Conservation (phyloP, 129 eudicot species). For the Lonicera japonica region DNA sequence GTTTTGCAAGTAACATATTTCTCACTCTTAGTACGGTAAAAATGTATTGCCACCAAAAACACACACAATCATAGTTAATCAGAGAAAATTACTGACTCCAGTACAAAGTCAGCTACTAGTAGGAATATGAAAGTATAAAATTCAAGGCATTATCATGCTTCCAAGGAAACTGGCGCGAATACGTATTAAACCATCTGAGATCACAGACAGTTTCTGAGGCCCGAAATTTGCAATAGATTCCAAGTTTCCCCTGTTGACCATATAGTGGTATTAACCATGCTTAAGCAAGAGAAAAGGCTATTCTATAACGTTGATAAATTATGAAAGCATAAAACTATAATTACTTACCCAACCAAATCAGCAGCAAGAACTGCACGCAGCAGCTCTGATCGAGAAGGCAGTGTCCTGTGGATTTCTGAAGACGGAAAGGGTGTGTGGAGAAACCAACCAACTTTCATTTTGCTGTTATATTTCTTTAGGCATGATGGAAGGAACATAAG, state of each 20-base stretch:
- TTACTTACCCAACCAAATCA: conserved; percentile 83
- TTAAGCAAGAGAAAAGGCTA: neutral
- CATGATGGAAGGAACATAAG: conserved; percentile 94
- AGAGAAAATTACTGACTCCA: neutral
- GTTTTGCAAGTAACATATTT: neutral
- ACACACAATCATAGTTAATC: neutral
- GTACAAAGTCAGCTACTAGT: neutral
- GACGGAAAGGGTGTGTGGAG: conserved; percentile 98
- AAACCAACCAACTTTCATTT: conserved; percentile 99
- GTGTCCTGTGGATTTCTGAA: conserved; percentile 90
- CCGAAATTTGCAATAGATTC: neutral
- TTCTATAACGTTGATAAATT: neutral
- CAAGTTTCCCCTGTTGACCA: neutral
- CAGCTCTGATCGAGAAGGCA: conserved; percentile 93
- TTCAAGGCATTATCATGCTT: neutral
- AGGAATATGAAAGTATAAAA: neutral
- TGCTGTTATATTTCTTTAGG: conserved; percentile 63
- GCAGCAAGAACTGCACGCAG: conserved; percentile 92
- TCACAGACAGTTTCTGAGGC: neutral
- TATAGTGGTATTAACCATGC: neutral
- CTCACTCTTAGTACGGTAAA: neutral
- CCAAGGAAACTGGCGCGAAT: no score
- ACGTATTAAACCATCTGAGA: no score
- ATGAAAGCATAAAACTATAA: conserved; percentile 2
- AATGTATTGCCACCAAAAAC: neutral